Base-by-base conservation (phyloP, 2,329 filamentous ascomycete genomes). In the Thelonectria rubi region DNA sequence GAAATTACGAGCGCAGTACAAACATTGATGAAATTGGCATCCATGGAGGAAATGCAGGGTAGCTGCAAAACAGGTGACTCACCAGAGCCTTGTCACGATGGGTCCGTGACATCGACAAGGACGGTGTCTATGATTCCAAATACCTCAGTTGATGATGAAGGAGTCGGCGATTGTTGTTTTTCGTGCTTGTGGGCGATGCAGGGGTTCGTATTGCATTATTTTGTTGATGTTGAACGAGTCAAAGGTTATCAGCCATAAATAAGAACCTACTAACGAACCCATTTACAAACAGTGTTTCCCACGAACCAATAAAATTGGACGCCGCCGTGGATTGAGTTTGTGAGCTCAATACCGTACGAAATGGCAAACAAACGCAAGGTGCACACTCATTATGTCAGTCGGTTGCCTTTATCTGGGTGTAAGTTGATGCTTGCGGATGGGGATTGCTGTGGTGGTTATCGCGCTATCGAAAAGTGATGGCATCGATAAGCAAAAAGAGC, bases 41-140 rank as follows among this genome's bases (percentile, higher is more conserved):
- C n/a, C n/a, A n/a, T n/a, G n/a, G n/a, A n/a, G n/a, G 17, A 11
- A 42, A 42, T 42, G 17, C 39, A 42, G 39, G 39, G 39, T 42
- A 42, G 14, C 15, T 17, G 32, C 49, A n/a, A 42, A 46, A 37
- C 42, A 55, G 17, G 42, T 47, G 52, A 55, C 42, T 55, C 52
- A 55, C 34, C 17, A 24, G 18, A 24, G 48, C n/a, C 32, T 14
- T 26, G 12, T 14, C 5, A n/a, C 5, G 34, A 40, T 40, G 48
- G 52, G 42, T 55, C 42, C 42, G 26, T 20, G 30, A 39, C 8
- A 30, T 30, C 7, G 26, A 9, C 17, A 20, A 37, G 52, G 30
- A 26, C 18, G 24, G 51, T 55, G 30, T 42, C 46, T 14, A 8
- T 14, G n/a, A 34, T 46, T 15, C 14, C 52, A 55, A 55, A 55